Evolutionary conservation across 805 yeast species (phyloP).

Genomic region (Blastobotrys parvus): DNA sequence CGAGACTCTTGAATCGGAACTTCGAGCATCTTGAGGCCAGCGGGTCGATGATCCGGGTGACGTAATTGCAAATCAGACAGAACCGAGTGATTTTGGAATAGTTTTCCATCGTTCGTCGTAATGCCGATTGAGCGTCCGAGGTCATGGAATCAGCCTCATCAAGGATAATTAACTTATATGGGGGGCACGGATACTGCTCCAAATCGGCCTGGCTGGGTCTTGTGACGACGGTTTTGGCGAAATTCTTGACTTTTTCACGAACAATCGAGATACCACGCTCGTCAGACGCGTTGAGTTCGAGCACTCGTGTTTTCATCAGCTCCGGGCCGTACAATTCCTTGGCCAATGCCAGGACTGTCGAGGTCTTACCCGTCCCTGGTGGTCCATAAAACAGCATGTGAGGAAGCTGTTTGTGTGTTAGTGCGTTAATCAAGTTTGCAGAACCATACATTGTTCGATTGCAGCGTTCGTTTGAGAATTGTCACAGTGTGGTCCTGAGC

Average conservation of each 20-base stretch:
- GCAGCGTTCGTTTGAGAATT: slow-evolving; percentile 69
- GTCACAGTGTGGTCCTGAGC: slow-evolving; percentile 87
- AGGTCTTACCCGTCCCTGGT: slow-evolving; percentile 93
- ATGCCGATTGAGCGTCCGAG: slow-evolving; percentile 92
- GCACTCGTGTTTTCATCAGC: slow-evolving; percentile 73
- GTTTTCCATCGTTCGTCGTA: slow-evolving; percentile 79
- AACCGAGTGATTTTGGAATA: slow-evolving; percentile 86
- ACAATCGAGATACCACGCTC: slow-evolving; percentile 97
- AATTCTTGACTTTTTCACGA: slow-evolving; percentile 92
- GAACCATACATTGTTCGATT: slow-evolving; percentile 49
- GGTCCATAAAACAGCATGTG: slow-evolving; percentile 93
- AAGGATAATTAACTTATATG: slow-evolving; percentile 82
- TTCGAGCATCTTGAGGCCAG: slow-evolving; percentile 94
- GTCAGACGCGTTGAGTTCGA: slow-evolving; percentile 93
- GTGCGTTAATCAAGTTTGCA: background rate
- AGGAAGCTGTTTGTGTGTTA: slow-evolving; percentile 19
- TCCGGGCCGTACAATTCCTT: slow-evolving; percentile 86
- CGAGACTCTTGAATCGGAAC: slow-evolving; percentile 78
- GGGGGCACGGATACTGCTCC: slow-evolving; percentile 86
- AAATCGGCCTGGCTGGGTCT: slow-evolving; percentile 65
- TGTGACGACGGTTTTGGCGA: slow-evolving; percentile 80
- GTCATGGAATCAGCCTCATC: slow-evolving; percentile 89
- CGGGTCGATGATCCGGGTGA: slow-evolving; percentile 94
- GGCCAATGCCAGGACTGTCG: slow-evolving; percentile 81
- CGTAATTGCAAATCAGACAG: slow-evolving; percentile 91